These are phyloP conservation scores for Boechera stricta DNA, from an alignment of 345 rosid species.

Conservation along the genomic window DNA sequence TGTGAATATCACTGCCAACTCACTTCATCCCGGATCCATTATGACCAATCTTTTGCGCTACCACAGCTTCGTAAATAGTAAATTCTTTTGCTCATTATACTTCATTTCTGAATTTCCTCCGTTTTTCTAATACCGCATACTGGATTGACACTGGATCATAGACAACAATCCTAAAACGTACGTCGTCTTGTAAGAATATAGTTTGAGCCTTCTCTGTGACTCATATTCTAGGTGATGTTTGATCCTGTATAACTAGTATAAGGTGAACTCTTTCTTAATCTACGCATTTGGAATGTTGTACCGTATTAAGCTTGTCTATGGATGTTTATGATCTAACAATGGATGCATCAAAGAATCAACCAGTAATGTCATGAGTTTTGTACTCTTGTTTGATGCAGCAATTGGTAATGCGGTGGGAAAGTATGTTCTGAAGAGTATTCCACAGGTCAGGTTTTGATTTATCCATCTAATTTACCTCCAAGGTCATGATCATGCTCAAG, in stretches of 20 bases:
- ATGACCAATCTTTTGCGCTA: constrained; percentile 67
- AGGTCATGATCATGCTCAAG: not conserved
- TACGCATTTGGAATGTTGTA: not conserved
- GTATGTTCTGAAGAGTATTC: constrained; percentile 60
- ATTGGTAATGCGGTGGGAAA: constrained; percentile 50
- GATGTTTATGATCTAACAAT: constrained; percentile 8
- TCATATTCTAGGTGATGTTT: constrained; percentile 6
- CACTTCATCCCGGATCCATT: constrained; percentile 80
- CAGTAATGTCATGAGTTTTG: not conserved
- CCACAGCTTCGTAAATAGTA: constrained; percentile 54
- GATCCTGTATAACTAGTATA: not conserved
- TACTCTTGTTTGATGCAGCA: constrained; percentile 47
- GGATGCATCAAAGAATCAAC: constrained; percentile 18
- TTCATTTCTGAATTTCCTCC: not conserved
- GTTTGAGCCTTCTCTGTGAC: constrained; percentile 8
- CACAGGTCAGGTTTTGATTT: constrained; percentile 55
- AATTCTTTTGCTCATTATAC: constrained; percentile 6
- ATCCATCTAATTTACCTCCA: not conserved
- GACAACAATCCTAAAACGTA: not conserved
- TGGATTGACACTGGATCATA: not conserved
- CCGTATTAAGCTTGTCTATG: constrained; percentile 1
- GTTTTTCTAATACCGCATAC: not conserved
- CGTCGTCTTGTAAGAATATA: not conserved
- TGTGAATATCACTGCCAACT: constrained; percentile 64
- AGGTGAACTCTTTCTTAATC: not conserved